These are phyloP conservation scores for Ascochyta lentis DNA, from an alignment of 2,329 filamentous ascomycete genomes.

Conservation along the genomic window DNA sequence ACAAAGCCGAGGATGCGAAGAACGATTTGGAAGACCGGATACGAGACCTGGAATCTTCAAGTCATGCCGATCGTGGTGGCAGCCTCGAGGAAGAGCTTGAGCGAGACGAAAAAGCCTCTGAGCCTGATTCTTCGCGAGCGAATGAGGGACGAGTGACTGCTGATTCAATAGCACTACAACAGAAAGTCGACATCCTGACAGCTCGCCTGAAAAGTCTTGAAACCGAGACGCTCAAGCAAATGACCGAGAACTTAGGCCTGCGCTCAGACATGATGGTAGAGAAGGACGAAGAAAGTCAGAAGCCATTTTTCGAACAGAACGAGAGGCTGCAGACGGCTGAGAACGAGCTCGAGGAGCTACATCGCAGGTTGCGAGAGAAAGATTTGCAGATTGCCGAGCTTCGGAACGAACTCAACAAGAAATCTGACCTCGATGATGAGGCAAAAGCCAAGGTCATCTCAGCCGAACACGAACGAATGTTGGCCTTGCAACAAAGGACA, in stretches of 20 bases:
- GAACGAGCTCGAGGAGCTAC: constrained; percentile 45
- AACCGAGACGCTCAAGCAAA: constrained; percentile 50
- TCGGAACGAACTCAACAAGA: constrained; percentile 46
- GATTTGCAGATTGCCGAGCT: constrained; percentile 46
- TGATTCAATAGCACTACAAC: constrained; percentile 48
- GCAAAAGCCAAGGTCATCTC: constrained; percentile 38
- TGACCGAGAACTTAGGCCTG: constrained; percentile 50
- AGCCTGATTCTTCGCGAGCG: constrained; percentile 29
- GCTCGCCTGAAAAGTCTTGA: constrained; percentile 48
- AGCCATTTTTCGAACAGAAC: constrained; percentile 50
- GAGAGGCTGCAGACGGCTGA: constrained; percentile 46
- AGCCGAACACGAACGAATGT: constrained; percentile 45
- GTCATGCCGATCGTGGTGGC: constrained; percentile 33
- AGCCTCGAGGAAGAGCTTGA: constrained; percentile 52
- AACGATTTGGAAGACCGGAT: constrained; percentile 56
- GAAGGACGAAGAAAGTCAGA: constrained; percentile 45
- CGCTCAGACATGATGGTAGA: constrained; percentile 47
- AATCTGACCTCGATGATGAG: constrained; percentile 41
- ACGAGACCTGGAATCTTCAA: constrained; percentile 50
- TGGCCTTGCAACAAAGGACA: constrained; percentile 43
- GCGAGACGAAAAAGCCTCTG: constrained; percentile 37
- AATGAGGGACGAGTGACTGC: constrained; percentile 38
- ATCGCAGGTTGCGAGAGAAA: constrained; percentile 43
- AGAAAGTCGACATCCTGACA: constrained; percentile 50
- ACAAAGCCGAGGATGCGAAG: constrained; percentile 56